Base-by-base conservation (phyloP, 2,329 filamentous ascomycete genomes). In the Chrysoporthe cubensis region DNA sequence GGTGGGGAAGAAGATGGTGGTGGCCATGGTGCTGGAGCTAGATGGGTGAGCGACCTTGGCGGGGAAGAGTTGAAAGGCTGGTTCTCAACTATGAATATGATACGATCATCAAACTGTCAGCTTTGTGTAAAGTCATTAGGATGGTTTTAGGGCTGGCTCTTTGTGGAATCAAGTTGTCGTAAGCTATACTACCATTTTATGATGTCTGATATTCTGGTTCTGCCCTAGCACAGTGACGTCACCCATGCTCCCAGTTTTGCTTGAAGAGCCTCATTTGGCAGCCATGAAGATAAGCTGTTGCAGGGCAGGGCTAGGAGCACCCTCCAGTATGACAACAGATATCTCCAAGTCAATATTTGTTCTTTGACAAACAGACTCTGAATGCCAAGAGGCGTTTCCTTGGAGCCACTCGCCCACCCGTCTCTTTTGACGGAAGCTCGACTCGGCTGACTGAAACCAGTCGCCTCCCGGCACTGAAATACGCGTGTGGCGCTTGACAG, bases 1-100 rank as follows among this genome's bases (percentile, higher is more conserved):
- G 58, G 57, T 66, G 21, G 57, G 58, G 32, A 66, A 69, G 56
- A 63, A 70, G 60, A 71, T 65, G 66, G 62, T 21, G 14, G 40
- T 16, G 21, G 43, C 59, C 59, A 61, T 66, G 21, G 26, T 40
- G 40, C 18, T 21, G 48, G 26, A 21, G 48, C 13, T 40, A 11
- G 7, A 32, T 57, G 32, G 18, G n/a, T 18, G 48, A 50, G 48
- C 21, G 48, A 9, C n/a, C 21, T 21, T 48, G 21, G n/a, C 11
- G 16, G 32, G 50, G 50, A 34, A 54, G 50, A 16, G 50, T 32
- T 13, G 13, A 34, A 32, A 16, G 50, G 50, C 32, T 7, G 26
- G 32, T 21, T 14, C 50, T 16, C 11, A 11, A 26, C 14, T 54
- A 54, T 32, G 13, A 21, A 2, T 32, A 2, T 32, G 50, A 54